Percentiles rank a stretch among this genome's conserved stretches.
Conservation (phyloP, 2,329 filamentous ascomycete genomes). For the Clonostachys rosea region DNA sequence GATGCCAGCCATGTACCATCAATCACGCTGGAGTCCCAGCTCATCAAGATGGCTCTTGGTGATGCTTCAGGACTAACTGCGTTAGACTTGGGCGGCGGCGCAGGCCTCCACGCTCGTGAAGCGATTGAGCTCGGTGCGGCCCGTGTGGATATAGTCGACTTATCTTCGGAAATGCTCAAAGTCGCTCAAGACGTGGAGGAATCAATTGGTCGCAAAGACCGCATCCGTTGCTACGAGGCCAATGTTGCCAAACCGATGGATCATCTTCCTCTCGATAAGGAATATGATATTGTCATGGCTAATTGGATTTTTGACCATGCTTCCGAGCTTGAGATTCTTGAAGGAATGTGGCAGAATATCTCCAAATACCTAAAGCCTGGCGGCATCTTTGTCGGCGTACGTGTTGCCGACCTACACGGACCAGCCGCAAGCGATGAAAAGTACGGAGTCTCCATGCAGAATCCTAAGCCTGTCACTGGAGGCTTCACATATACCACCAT, state of each 20-base stretch:
- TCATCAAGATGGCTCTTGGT: background rate
- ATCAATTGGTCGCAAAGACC: background rate
- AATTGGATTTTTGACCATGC: conserved; percentile 24
- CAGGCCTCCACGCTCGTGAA: background rate
- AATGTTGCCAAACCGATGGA: conserved; percentile 15
- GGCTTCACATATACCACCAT: background rate
- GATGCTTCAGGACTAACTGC: background rate
- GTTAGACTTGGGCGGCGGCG: conserved; percentile 1
- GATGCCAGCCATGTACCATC: too few relatives aligned
- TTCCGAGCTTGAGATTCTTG: conserved; percentile 10
- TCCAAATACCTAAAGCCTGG: conserved; percentile 14
- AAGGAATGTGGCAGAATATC: conserved; percentile 19
- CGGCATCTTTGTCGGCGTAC: conserved; percentile 16
- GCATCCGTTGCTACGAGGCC: conserved; percentile 13
- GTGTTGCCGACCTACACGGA: conserved; percentile 2
- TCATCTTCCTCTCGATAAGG: conserved; percentile 5
- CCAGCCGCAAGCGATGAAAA: background rate
- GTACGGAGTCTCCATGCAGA: background rate
- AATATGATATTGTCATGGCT: conserved; percentile 23
- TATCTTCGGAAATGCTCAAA: conserved; percentile 1
- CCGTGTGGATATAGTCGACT: conserved; percentile 1
- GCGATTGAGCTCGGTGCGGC: background rate
- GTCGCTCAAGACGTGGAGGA: background rate
- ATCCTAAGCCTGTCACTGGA: background rate
- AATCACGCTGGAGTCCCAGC: background rate